phyloP scores from a whole-genome alignment of 768 basidiomycete genomes.

The Pleurotus pulmonarius region DNA sequence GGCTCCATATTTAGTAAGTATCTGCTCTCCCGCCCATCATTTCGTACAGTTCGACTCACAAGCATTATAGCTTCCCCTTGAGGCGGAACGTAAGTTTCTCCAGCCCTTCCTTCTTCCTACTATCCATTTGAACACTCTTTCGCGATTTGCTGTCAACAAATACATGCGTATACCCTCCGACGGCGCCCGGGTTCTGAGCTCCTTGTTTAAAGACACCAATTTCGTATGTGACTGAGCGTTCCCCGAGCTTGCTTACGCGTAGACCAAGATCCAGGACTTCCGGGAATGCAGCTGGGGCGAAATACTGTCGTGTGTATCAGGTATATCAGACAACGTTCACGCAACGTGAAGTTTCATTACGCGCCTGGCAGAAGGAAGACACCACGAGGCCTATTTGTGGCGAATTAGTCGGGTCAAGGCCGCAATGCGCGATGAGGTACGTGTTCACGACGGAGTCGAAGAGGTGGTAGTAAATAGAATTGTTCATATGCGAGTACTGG shows the following conservation, averaged over 20 bases:
- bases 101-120: conserved; percentile 42
- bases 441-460: conserved; percentile 82
- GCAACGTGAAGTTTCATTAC: conserved; percentile 4
- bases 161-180: conserved; percentile 76
- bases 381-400: conserved; percentile 72
- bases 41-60: no score
- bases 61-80: not conserved
- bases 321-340: not conserved
- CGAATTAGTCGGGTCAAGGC: conserved; percentile 46
- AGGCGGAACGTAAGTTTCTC: conserved; percentile 25
- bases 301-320: conserved; percentile 44
- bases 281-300: conserved; percentile 71
- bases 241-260: conserved; percentile 63
- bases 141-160: conserved; percentile 65
- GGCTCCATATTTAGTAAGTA: no score
- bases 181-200: conserved; percentile 30
- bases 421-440: conserved; percentile 68
- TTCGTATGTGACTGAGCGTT: conserved; percentile 76
- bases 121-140: conserved; percentile 48
- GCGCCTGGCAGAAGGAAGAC: conserved; percentile 67
- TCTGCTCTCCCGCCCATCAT: no score
- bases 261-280: conserved; percentile 67
- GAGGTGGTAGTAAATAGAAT: conserved; percentile 75
- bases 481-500: conserved; percentile 81
- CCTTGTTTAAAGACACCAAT: conserved; percentile 68